Percentiles rank a stretch among this genome's conserved stretches.
Conservation (phyloP, 2,329 filamentous ascomycete genomes). For the Beauveria pseudobassiana region DNA sequence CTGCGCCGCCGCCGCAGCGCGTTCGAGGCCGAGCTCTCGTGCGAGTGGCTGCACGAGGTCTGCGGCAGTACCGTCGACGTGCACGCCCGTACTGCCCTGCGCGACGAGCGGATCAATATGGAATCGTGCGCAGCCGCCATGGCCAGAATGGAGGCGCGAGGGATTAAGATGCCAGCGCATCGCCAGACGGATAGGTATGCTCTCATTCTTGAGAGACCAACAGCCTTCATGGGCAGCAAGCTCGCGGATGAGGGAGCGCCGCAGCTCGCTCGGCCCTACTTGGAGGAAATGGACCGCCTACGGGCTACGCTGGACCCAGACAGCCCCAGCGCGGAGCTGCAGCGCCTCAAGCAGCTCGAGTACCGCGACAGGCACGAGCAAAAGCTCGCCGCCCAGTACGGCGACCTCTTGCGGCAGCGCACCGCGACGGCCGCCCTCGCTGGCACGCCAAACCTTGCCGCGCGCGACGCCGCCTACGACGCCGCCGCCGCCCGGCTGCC, state of each 20-base stretch:
- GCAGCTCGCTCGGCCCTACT: slow-evolving; percentile 31
- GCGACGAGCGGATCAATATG: slow-evolving; percentile 41
- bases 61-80: slow-evolving; percentile 32
- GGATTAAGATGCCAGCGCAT: slow-evolving; percentile 35
- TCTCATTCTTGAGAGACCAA: slow-evolving; percentile 17
- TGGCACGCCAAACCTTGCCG: slow-evolving; percentile 17
- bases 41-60: slow-evolving; percentile 53
- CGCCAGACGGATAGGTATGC: slow-evolving; percentile 31
- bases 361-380: slow-evolving; percentile 20
- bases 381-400: slow-evolving; percentile 18
- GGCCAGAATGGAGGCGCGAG: slow-evolving; percentile 38
- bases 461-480: slow-evolving; percentile 28
- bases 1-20: slow-evolving; percentile 47
- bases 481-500: slow-evolving; percentile 25
- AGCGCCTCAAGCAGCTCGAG: slow-evolving; percentile 22
- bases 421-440: slow-evolving; percentile 20
- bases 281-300: slow-evolving; percentile 34
- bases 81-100: slow-evolving; percentile 25
- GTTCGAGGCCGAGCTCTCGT: slow-evolving; percentile 53
- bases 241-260: slow-evolving; percentile 25
- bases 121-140: slow-evolving; percentile 34
- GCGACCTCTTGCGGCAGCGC: slow-evolving; percentile 27
- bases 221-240: slow-evolving; percentile 14
- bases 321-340: neutral
- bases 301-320: slow-evolving; percentile 12